phyloP scores from a whole-genome alignment of 225 moss, liverwort and hornwort species.

The Bryoerythrophyllum caledonicum region DNA sequence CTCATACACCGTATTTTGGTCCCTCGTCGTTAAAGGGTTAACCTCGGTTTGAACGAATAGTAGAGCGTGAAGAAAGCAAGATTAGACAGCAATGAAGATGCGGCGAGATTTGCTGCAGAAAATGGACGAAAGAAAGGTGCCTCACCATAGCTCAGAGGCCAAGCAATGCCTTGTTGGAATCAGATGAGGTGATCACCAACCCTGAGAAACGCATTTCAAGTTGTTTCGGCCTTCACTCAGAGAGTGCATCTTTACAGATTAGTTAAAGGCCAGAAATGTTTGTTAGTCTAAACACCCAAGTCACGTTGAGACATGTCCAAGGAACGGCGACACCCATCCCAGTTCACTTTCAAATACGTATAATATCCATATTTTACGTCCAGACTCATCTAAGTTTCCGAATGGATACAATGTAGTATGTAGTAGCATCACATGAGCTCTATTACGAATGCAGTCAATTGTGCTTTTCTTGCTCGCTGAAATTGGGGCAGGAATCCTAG shows the following conservation, averaged over 20 bases:
- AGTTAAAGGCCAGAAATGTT: too few relatives aligned
- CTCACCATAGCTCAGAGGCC: slow-evolving; percentile 13
- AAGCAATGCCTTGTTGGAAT: slow-evolving; percentile 8
- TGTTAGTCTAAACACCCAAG: background rate
- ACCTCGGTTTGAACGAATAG: too few relatives aligned
- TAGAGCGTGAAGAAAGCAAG: too few relatives aligned
- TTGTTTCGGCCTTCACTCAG: background rate
- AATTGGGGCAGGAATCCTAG: background rate
- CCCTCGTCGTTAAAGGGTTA: too few relatives aligned
- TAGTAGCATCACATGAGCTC: background rate
- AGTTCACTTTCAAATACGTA: background rate
- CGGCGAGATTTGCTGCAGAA: slow-evolving; percentile 33
- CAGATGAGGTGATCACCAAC: background rate
- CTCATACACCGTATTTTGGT: too few relatives aligned
- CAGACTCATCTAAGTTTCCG: background rate
- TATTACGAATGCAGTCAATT: background rate
- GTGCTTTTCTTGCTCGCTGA: background rate
- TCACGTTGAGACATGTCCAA: slow-evolving; percentile 1
- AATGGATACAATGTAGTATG: background rate
- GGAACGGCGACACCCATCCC: background rate
- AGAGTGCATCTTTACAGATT: background rate
- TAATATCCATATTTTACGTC: background rate
- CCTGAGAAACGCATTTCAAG: background rate
- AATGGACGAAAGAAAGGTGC: slow-evolving; percentile 26
- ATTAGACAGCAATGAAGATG: slow-evolving; percentile 30